These are phyloP conservation scores for Phytophthora syringae DNA, from an alignment of 352 stramenopile genomes.

Conservation along the genomic window DNA sequence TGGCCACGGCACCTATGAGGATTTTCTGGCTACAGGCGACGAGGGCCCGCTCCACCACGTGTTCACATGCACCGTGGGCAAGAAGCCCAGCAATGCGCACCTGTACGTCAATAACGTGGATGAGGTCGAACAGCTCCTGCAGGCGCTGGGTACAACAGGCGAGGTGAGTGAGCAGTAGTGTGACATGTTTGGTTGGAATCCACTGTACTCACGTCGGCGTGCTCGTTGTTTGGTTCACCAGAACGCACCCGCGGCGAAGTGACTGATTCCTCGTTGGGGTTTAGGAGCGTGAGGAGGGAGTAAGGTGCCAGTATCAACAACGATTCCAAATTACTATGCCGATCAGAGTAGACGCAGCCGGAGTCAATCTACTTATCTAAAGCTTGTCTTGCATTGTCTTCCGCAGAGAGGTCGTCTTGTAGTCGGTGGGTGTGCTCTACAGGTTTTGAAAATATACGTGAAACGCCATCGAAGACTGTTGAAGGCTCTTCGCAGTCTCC, in stretches of 20 bases:
- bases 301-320: neutral
- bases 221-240: neutral
- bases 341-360: neutral
- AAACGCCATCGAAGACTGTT: too few relatives aligned
- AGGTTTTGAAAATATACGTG: too few relatives aligned
- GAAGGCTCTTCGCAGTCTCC: too few relatives aligned
- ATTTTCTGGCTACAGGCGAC: conserved; percentile 31
- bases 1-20: conserved; percentile 21
- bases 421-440: too few relatives aligned
- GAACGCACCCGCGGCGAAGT: neutral
- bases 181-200: too few relatives aligned
- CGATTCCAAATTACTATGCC: neutral
- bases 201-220: too few relatives aligned
- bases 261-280: too few relatives aligned
- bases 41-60: conserved; percentile 81
- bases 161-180: conserved; percentile 26
- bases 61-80: conserved; percentile 93
- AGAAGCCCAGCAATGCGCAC: conserved; percentile 91
- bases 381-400: too few relatives aligned
- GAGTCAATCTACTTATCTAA: neutral
- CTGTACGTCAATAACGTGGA: conserved; percentile 91
- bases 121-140: conserved; percentile 86
- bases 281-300: too few relatives aligned
- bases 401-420: too few relatives aligned
- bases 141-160: conserved; percentile 51